These are phyloP conservation scores for Leptodermis oblonga DNA, from an alignment of 257 asterid species.

Conservation along the genomic window DNA sequence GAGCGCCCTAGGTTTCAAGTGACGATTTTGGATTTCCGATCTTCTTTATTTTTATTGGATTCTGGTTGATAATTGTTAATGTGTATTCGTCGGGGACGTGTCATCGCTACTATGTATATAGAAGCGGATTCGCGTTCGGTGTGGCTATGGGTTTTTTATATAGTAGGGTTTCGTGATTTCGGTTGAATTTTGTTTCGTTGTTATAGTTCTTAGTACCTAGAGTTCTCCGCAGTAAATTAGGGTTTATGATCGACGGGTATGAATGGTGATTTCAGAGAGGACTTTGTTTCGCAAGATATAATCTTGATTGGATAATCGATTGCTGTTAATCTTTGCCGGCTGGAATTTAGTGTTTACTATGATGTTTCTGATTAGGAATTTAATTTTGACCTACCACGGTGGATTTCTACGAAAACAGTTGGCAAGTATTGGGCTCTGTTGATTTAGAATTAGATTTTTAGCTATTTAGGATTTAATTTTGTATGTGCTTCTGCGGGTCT, in stretches of 20 bases:
- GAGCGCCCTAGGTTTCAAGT: neutral
- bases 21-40: neutral
- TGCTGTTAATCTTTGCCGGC: neutral
- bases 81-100: neutral
- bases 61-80: neutral
- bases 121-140: neutral
- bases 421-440: too few species aligned
- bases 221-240: neutral
- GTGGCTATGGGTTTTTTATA: neutral
- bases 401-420: neutral
- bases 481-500: conserved; percentile 1
- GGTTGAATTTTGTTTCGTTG: conserved; percentile 6
- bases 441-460: neutral
- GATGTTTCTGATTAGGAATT: neutral
- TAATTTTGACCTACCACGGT: neutral
- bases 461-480: neutral
- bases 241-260: conserved; percentile 4
- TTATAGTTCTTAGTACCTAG: neutral
- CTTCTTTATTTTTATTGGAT: neutral
- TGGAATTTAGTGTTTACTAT: neutral
- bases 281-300: neutral
- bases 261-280: neutral
- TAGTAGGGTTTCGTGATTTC: conserved; percentile 6
- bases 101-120: neutral
- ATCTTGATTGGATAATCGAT: neutral